phyloP scores from a whole-genome alignment of 169 alveolate species.

The Eimeria acervulina region DNA sequence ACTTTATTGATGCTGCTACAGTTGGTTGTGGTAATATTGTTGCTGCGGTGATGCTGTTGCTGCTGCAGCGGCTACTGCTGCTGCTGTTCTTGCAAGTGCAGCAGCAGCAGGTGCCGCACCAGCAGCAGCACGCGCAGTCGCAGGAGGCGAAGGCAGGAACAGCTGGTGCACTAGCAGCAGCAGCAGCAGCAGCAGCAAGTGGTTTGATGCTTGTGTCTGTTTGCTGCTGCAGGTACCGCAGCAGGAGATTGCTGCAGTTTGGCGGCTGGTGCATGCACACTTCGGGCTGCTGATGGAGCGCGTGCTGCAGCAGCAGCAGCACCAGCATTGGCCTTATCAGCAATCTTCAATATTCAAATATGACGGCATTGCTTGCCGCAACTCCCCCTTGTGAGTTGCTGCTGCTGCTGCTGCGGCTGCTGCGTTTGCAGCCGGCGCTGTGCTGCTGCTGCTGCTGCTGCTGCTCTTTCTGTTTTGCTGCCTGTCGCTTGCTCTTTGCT shows the following conservation, averaged over 20 bases:
- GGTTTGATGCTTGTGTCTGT: not conserved
- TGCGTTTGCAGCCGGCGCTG: not conserved
- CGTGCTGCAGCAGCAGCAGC: conserved; percentile 77
- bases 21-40: not conserved
- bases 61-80: not conserved
- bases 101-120: too few species aligned
- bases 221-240: conserved; percentile 59
- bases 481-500: not conserved
- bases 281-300: conserved; percentile 79
- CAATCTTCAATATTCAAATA: conserved; percentile 72
- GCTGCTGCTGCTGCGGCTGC: not conserved
- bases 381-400: conserved; percentile 79
- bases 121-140: too few species aligned
- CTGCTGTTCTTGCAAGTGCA: not conserved
- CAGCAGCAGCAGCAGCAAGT: not conserved
- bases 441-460: not conserved
- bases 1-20: not conserved
- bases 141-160: too few species aligned
- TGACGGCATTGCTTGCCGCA: conserved; percentile 81
- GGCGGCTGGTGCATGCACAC: conserved; percentile 43
- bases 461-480: not conserved
- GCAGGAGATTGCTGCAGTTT: conserved; percentile 43
- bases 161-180: not conserved
- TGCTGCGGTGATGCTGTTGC: not conserved
- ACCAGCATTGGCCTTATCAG: conserved; percentile 78